Evolutionary conservation across 169 alveolate genomes (phyloP).

Genomic region (Plasmodium inui): DNA sequence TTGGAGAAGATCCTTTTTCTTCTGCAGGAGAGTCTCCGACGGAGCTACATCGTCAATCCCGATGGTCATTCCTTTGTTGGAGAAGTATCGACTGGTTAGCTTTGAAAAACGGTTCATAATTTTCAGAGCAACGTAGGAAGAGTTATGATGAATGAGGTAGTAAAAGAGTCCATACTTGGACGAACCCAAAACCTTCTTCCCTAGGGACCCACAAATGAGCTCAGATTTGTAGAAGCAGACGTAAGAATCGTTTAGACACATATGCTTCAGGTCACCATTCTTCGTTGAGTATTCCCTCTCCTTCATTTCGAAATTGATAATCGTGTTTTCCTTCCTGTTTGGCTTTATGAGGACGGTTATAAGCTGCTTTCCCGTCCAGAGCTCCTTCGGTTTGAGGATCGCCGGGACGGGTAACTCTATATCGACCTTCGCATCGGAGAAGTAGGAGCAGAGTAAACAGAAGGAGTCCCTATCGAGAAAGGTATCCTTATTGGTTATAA

Average conservation of each 20-base stretch:
- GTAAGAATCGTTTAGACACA: conserved; percentile 94
- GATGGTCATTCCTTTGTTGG: conserved; percentile 97
- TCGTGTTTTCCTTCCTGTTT: conserved; percentile 87
- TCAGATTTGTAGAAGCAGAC: conserved; percentile 96
- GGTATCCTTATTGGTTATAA: conserved; percentile 96
- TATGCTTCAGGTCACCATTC: conserved; percentile 65
- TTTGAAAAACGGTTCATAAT: conserved; percentile 97
- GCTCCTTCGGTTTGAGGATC: conserved; percentile 94
- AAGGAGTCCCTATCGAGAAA: conserved; percentile 94
- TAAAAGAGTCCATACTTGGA: conserved; percentile 93
- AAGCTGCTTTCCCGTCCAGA: conserved; percentile 99
- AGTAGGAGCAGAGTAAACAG: conserved; percentile 92
- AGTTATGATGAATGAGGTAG: conserved; percentile 93
- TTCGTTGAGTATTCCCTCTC: conserved; percentile 89
- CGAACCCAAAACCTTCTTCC: conserved; percentile 95
- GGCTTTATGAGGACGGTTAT: conserved; percentile 95
- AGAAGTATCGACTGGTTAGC: conserved; percentile 95
- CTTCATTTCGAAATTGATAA: conserved; percentile 91
- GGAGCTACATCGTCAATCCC: conserved; percentile 99
- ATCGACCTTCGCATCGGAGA: conserved; percentile 92
- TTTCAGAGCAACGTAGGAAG: conserved; percentile 92
- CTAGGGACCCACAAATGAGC: conserved; percentile 96
- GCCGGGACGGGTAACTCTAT: conserved; percentile 96
- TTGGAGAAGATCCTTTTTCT: conserved; percentile 83
- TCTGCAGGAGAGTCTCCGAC: conserved; percentile 72